Evolutionary conservation across 1,284 basidiomycete genomes (phyloP).

Genomic region (Fistulinella cinereoalba): DNA sequence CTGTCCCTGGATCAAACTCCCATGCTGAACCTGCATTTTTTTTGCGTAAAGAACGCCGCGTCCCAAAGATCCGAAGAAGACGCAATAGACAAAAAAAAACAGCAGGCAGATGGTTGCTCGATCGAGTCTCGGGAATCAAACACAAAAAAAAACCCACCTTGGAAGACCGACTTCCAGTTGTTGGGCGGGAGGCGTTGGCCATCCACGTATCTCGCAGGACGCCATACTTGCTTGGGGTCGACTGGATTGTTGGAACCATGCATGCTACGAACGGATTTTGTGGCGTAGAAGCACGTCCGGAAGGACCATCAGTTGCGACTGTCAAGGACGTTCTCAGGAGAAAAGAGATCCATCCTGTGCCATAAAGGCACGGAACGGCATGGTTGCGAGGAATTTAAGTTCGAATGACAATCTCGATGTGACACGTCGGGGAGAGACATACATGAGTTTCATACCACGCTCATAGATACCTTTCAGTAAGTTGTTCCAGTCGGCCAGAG

Average conservation of each 20-base stretch:
- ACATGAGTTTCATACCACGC: conserved; percentile 72
- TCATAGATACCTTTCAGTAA: conserved; percentile 58
- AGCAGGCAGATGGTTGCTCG: not conserved
- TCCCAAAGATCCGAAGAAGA: conserved; percentile 1
- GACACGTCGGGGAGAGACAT: conserved; percentile 37
- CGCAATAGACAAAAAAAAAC: not conserved
- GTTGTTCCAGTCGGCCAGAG: conserved; percentile 69
- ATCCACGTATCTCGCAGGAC: conserved; percentile 52
- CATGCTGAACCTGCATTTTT: conserved; percentile 60
- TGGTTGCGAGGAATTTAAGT: not conserved
- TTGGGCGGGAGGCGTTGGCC: conserved; percentile 62
- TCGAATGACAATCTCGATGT: conserved; percentile 11
- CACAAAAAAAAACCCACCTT: conserved; percentile 39
- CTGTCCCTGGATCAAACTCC: conserved; percentile 66
- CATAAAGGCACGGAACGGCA: no score
- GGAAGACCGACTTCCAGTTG: conserved; percentile 72
- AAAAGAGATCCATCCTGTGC: conserved; percentile 70
- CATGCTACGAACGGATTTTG: conserved; percentile 44
- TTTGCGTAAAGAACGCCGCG: not conserved
- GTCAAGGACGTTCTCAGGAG: not conserved
- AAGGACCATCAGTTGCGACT: not conserved
- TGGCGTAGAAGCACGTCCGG: not conserved
- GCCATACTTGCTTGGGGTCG: conserved; percentile 70
- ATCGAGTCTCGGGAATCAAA: not conserved
- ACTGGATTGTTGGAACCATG: conserved; percentile 71